phyloP scores from a whole-genome alignment of 1,284 basidiomycete species.

The Neotropicomus parvogracilis region DNA sequence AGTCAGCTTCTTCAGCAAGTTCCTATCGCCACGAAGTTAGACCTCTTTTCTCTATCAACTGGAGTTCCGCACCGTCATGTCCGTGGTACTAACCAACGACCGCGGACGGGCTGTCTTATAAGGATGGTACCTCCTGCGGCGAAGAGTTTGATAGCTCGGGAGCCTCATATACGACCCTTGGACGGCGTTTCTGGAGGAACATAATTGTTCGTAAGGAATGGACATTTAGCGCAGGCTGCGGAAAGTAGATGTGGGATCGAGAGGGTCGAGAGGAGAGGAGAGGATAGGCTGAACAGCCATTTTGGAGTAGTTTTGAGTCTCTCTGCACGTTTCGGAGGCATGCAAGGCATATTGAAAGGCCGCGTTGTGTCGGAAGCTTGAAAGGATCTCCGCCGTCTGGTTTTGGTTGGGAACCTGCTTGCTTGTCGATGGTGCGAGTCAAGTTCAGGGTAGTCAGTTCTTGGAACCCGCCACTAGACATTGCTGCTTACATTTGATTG shows the following conservation, averaged over 20 bases:
- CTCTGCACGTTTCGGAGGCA: conserved; percentile 27
- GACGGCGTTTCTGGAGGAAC: conserved; percentile 6
- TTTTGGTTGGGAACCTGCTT: conserved; percentile 17
- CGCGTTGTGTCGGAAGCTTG: conserved; percentile 20
- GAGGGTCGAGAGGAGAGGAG: neutral
- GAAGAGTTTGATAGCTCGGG: conserved; percentile 21
- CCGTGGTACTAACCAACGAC: neutral
- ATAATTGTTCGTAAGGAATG: conserved; percentile 21
- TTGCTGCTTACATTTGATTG: conserved; percentile 18
- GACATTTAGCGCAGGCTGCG: conserved; percentile 12
- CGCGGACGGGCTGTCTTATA: conserved; percentile 8
- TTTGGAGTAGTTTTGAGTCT: conserved; percentile 12
- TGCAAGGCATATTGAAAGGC: conserved; percentile 23
- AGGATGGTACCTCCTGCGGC: conserved; percentile 21
- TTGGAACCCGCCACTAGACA: conserved; percentile 5
- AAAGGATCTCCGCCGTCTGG: conserved; percentile 26
- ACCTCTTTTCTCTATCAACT: neutral
- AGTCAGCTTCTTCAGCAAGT: conserved; percentile 6
- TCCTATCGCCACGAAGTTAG: conserved; percentile 16
- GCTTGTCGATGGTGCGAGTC: conserved; percentile 9
- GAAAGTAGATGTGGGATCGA: neutral
- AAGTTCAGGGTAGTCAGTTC: conserved; percentile 17
- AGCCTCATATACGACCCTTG: conserved; percentile 19
- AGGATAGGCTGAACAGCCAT: conserved; percentile 10
- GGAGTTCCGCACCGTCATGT: conserved; percentile 9